Base-by-base conservation (phyloP, 2,329 filamentous ascomycete genomes). In the Sporothrix inflata region DNA sequence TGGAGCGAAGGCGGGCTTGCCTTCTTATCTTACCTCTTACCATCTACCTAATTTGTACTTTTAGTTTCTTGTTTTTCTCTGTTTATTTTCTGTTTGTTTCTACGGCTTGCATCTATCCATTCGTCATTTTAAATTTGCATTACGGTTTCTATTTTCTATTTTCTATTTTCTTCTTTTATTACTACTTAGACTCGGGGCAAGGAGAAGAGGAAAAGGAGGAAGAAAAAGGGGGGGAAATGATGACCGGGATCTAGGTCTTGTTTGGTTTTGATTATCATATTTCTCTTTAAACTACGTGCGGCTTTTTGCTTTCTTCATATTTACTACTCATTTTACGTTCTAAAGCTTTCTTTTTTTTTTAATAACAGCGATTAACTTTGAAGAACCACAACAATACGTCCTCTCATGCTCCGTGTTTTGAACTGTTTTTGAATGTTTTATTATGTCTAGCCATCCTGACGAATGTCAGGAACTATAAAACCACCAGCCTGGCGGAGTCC, bases 11-110 rank as follows among this genome's bases (percentile, higher is more conserved):
- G 63, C n/a, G 60, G n/a, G 4, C 5, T 12, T 9, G 55, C n/a
- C 5, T 60, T 7, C 14, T 30, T 19, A 30, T 45, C 11, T 47
- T 7, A 11, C 60, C 16, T 19, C 19, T 7, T 57, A 24, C 24
- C 27, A 53, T 53, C 11, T 51, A 67, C 65, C 45, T 34, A 53
- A 60, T 51, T 60, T 63, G 68, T 60, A 60, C 49, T 70, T 70
- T 69, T 69, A 69, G 49, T 69, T 40, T 42, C n/a, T 51, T 69
- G 53, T 47, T 51, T 19, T 57, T 16, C 7, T 69, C 5, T 38
- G 53, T 21, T 6, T 30, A 6, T 27, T 63, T 38, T 38, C 24
- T 70, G 27, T 49, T 49, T n/a, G 19, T 8, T 49, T 49, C 45
- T 12, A 30, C 51, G 12, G 51, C 24, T 55, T 30, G 24, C 51